Evolutionary conservation across 306 rosid species (phyloP).

Genomic region (Fragaria vesca): DNA sequence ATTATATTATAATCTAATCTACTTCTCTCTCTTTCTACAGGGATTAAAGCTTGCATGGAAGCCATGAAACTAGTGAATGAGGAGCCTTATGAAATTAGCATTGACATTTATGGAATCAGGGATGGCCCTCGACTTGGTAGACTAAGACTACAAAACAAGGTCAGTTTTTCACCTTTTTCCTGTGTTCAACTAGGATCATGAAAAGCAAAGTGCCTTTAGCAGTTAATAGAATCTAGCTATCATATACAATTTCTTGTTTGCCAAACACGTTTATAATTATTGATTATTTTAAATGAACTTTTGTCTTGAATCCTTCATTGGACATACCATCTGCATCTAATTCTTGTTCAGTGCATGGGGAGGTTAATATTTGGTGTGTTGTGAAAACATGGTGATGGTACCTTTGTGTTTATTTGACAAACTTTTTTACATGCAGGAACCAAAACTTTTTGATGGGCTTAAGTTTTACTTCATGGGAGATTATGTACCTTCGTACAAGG

Average conservation of each 20-base stretch:
- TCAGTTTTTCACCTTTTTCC: conserved; percentile 23
- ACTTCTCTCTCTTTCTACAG: conserved; percentile 33
- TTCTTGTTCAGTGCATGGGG: not conserved
- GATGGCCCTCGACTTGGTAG: conserved; percentile 90
- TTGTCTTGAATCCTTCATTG: not conserved
- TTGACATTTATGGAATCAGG: conserved; percentile 68
- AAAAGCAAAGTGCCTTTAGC: not conserved
- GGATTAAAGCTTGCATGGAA: conserved; percentile 73
- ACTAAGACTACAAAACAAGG: conserved; percentile 71
- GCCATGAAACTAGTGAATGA: conserved; percentile 64
- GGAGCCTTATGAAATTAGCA: conserved; percentile 59
- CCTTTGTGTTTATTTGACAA: conserved; percentile 9
- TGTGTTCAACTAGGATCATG: not conserved
- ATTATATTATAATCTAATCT: not conserved
- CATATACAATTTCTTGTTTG: not conserved
- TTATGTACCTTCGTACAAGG: conserved; percentile 64
- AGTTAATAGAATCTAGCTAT: not conserved
- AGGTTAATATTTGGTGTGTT: not conserved
- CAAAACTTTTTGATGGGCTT: conserved; percentile 67
- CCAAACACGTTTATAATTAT: not conserved
- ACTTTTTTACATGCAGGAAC: conserved; percentile 57
- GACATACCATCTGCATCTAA: not conserved
- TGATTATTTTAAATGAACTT: not conserved
- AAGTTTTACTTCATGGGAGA: conserved; percentile 78
- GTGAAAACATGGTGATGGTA: not conserved